phyloP scores from a whole-genome alignment of 768 basidiomycete species.

The Suillus brevipes region DNA sequence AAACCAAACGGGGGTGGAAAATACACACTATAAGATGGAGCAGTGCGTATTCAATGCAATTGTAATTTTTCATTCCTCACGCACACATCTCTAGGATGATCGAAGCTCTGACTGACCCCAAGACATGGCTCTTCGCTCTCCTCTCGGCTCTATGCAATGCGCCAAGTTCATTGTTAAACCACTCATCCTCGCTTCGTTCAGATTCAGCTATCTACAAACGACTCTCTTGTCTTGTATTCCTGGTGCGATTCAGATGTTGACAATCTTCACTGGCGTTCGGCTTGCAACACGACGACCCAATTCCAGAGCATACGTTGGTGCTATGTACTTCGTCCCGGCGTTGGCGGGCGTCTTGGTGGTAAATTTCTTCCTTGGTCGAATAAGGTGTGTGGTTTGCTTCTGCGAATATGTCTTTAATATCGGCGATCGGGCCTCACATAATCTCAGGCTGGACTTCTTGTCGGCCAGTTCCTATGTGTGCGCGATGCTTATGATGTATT shows the following conservation, averaged over 20 bases:
- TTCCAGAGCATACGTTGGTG: neutral
- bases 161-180: neutral
- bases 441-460: conserved; percentile 32
- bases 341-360: neutral
- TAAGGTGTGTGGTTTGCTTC: neutral
- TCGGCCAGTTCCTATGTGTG: conserved; percentile 52
- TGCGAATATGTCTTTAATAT: neutral
- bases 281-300: neutral
- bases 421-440: neutral
- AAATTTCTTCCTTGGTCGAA: neutral
- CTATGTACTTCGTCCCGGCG: neutral
- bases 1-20: too few species aligned
- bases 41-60: too few species aligned
- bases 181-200: neutral
- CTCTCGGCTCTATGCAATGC: neutral
- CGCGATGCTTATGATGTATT: neutral
- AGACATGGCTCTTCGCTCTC: too few species aligned
- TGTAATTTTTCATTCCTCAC: too few species aligned
- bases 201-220: neutral
- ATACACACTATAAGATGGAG: too few species aligned
- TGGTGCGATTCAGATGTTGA: neutral
- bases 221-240: neutral
- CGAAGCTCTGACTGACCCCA: too few species aligned
- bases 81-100: neutral
- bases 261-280: neutral